Evolutionary conservation across 805 yeast genomes (phyloP).

Genomic region (Candida boleticola): DNA sequence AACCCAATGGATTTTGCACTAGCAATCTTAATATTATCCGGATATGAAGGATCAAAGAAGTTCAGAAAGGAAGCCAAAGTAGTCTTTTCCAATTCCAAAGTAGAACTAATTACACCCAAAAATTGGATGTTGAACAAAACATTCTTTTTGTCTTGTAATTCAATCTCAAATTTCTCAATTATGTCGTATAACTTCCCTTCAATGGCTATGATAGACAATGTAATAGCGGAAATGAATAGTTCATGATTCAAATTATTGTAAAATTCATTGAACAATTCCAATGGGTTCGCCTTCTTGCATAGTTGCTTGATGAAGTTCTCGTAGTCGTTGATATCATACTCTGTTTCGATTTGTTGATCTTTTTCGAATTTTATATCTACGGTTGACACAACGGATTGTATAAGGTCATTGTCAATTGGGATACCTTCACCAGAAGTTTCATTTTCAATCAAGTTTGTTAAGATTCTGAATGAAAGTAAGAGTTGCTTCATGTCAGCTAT

Average conservation of each 20-base stretch:
- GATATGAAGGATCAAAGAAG: constrained; percentile 30
- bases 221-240: constrained; percentile 25
- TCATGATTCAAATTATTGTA: constrained; percentile 14
- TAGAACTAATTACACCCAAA: constrained; percentile 49
- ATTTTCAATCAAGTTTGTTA: constrained; percentile 6
- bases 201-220: constrained; percentile 27
- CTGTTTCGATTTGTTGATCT: constrained; percentile 6
- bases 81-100: constrained; percentile 26
- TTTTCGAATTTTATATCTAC: constrained; percentile 8
- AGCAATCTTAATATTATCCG: constrained; percentile 34
- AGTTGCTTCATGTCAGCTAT: constrained; percentile 7
- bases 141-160: constrained; percentile 19
- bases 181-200: constrained; percentile 18
- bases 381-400: constrained; percentile 6
- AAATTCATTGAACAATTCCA: constrained; percentile 7
- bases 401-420: not conserved
- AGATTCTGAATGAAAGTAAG: not conserved
- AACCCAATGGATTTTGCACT: constrained; percentile 56
- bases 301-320: not conserved
- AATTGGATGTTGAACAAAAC: constrained; percentile 39
- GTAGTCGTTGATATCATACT: constrained; percentile 5
- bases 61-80: constrained; percentile 35
- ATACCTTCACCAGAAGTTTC: not conserved
- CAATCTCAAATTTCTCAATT: constrained; percentile 23
- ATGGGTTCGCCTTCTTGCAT: constrained; percentile 1